A percentile compares a stretch with the other conserved stretches of the same genome.
phyloP scores from a whole-genome alignment of 139 green algal genomes.

The Nannochloris sp. region DNA sequence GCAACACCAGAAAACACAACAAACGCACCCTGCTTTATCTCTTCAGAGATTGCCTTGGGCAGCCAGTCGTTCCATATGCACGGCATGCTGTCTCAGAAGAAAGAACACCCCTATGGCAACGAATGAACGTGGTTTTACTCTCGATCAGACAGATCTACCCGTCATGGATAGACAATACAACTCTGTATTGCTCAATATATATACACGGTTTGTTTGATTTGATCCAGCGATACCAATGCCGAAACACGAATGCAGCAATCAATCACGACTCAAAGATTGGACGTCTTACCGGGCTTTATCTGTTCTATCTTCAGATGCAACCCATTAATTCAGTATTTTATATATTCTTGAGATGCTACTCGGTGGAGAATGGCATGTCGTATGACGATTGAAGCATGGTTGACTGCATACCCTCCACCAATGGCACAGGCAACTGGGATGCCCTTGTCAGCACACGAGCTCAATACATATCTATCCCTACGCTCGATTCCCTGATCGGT shows the following conservation, averaged over 20 bases:
- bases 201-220: no score
- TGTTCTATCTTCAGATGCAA: not conserved
- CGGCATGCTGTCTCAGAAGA: not conserved
- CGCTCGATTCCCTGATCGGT: slow-evolving; percentile 31
- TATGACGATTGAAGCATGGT: slow-evolving; percentile 35
- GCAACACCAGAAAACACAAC: no score
- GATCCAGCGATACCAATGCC: no score
- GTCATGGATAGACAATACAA: no score
- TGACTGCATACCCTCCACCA: slow-evolving; percentile 39
- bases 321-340: not conserved
- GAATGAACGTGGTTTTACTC: no score
- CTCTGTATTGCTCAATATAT: no score
- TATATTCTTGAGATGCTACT: slow-evolving; percentile 12
- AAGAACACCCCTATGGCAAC: not conserved
- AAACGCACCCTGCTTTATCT: not conserved
- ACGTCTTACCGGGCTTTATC: no score
- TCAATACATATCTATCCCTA: slow-evolving; percentile 35
- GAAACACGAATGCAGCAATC: no score
- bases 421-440: slow-evolving; percentile 40
- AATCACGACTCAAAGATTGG: no score
- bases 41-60: slow-evolving; percentile 19
- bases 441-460: slow-evolving; percentile 14
- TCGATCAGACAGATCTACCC: no score
- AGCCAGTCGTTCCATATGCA: slow-evolving; percentile 43
- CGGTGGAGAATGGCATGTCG: slow-evolving; percentile 37